A percentile compares a stretch with the other conserved stretches of the same genome.
Evolutionary conservation across 192 early-diverging fungal genomes (phyloP).

Genomic region (Podila horticola): DNA sequence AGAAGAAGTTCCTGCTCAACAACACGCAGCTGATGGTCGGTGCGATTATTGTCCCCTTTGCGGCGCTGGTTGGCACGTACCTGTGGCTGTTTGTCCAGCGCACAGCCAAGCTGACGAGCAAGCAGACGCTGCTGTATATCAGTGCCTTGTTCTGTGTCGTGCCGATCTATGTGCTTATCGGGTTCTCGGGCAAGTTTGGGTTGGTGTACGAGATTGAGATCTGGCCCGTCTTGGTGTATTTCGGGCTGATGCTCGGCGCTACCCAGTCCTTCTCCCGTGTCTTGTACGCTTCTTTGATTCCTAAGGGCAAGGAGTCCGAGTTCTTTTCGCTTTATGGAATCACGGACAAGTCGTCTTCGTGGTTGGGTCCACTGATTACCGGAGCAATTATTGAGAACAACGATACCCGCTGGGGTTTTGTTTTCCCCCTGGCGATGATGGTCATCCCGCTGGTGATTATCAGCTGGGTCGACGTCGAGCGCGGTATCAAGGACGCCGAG

Average conservation of each 20-base stretch:
- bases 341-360: constrained; percentile 76
- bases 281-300: constrained; percentile 71
- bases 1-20: constrained; percentile 59
- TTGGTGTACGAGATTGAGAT: constrained; percentile 64
- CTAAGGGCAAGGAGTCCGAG: constrained; percentile 71
- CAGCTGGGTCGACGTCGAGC: constrained; percentile 62
- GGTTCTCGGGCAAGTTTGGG: constrained; percentile 66
- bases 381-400: constrained; percentile 69
- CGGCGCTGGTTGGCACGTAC: constrained; percentile 64
- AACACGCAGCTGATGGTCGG: constrained; percentile 61
- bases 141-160: constrained; percentile 57
- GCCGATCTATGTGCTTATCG: constrained; percentile 72
- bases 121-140: constrained; percentile 64
- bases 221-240: constrained; percentile 61
- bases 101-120: constrained; percentile 57
- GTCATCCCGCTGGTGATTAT: constrained; percentile 63
- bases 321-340: constrained; percentile 79
- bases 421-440: constrained; percentile 66
- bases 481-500: constrained; percentile 65
- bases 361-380: constrained; percentile 79
- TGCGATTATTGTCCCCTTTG: constrained; percentile 65
- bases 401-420: constrained; percentile 64
- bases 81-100: constrained; percentile 67
- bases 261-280: constrained; percentile 66
- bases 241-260: constrained; percentile 72